Base-by-base conservation (phyloP, 2,329 filamentous ascomycete genomes). In the Hymenoscyphus repandus region DNA sequence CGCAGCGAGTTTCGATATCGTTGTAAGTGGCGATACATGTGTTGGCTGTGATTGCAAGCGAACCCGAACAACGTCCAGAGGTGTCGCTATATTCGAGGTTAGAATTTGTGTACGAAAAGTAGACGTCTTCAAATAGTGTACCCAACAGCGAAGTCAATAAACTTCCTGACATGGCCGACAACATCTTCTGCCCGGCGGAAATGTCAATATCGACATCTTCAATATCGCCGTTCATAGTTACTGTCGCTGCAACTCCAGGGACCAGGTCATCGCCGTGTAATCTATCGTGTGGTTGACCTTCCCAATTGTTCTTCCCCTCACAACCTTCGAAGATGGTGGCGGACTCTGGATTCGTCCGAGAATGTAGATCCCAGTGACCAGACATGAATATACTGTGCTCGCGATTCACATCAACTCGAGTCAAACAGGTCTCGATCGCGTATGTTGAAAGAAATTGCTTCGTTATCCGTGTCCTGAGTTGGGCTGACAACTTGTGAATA, bases 61-160 rank as follows among this genome's bases (percentile, higher is more conserved):
- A 42, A 99, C 90, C 55, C 93, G 89, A 54, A 99, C 93, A 56
- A 99, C 93, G 66, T 99, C 93, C 47, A 99, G 84, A 42, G 93
- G 93, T 5, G 93, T 99, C 31, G 95, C 92, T 95, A 59, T 36
- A 34, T 13, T 36, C 12, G 18, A 33, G 20, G 37, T 18, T 15
- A 51, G 17, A 49, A 36, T 41, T 50, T 43, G 44, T 39, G 36
- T 17, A 43, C 45, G 41, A 45, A 47, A 7, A 52, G 30, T 39
- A 27, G n/a, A n/a, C 6, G 18, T 30, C 6, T 43, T 13, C 4
- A 17, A n/a, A 37, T 10, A 27, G 43, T 51, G 58, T 77, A 96
- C 91, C 89, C 38, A 97, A 78, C 22, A 97, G 70, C 17, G 90
- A 93, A 7, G 92, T 97, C 56, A 97, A 69, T 51, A 99, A 72